Base-by-base conservation (phyloP, 2,329 filamentous ascomycete genomes). In the Aspergillaceae sp. region DNA sequence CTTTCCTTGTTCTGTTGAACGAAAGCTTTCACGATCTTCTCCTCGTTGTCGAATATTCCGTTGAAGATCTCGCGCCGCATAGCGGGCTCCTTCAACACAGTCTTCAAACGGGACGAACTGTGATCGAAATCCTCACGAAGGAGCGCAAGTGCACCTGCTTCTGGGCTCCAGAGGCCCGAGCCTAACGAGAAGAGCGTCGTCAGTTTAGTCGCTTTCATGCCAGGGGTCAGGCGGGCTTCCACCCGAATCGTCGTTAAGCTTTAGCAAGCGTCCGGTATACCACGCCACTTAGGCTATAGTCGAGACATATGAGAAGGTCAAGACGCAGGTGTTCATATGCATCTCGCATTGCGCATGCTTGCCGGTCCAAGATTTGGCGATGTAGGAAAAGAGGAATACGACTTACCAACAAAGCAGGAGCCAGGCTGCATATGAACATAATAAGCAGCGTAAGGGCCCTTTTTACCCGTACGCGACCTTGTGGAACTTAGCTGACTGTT, bases 401-500 rank as follows among this genome's bases (percentile, higher is more conserved):
- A 75, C 77, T 69, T 70, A 82, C 80, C 89, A 37, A 94, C 72
- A 56, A 91, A 86, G 60, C 80, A 84, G 43, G 76, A 71, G 27
- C 71, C 72, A 7, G 89, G 87, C 62, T 91, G 80, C 52, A 87
- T 77, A 64, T 94, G 88, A 19, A 95, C 70, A 68, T 94, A 95
- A 69, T 95, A 95, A 60, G 82, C 84, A 5, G 89, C 89, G 65
- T 92, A 94, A 7, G 86, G 83, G 0, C 87, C 87, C 67, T 95
- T 94, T 45, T 86, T 79, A 19, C 89, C 89, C 0, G 88, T 94
- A 19, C 89, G 82, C 47, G 86, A 92, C 80, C 77, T 79, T 40
- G 40, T 38, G 27, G 50, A 42, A 44, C 43, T 63, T 48, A 61
- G 56, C 51, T 49, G 43, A 36, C 43, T 27, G 8, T 52, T 26